phyloP scores from a whole-genome alignment of 305 asterid species.

The Lippia alba region DNA sequence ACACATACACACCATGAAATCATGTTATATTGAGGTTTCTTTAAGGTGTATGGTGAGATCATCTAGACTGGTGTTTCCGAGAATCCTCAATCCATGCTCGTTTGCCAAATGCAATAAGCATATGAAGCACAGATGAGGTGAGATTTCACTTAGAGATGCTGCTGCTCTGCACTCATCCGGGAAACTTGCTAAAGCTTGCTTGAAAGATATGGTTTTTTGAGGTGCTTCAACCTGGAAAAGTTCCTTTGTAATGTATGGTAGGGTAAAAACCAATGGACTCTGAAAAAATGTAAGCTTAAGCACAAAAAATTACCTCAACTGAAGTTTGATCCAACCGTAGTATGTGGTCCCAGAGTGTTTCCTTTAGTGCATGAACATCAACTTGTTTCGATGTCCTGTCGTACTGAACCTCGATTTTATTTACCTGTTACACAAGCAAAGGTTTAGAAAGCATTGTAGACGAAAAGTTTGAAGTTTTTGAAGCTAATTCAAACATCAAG shows the following conservation, averaged over 20 bases:
- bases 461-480: background rate
- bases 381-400: constrained; percentile 93
- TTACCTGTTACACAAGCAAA: constrained; percentile 52
- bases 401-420: constrained; percentile 81
- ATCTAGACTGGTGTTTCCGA: constrained; percentile 60
- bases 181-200: constrained; percentile 57
- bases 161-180: constrained; percentile 70
- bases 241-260: background rate
- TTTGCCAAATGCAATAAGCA: constrained; percentile 86
- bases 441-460: too few relatives aligned
- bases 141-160: constrained; percentile 58
- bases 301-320: constrained; percentile 47
- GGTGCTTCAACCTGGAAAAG: constrained; percentile 41
- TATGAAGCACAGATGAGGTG: constrained; percentile 87
- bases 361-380: constrained; percentile 91
- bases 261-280: background rate
- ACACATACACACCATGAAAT: constrained; percentile 7
- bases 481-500: constrained; percentile 13
- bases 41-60: constrained; percentile 64
- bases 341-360: constrained; percentile 85
- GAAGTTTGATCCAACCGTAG: constrained; percentile 44
- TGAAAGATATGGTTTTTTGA: constrained; percentile 61
- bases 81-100: constrained; percentile 69
- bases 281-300: background rate
- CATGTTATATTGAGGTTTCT: constrained; percentile 20